Evolutionary conservation across 306 rosid genomes (phyloP).

Genomic region (Prunus mume): DNA sequence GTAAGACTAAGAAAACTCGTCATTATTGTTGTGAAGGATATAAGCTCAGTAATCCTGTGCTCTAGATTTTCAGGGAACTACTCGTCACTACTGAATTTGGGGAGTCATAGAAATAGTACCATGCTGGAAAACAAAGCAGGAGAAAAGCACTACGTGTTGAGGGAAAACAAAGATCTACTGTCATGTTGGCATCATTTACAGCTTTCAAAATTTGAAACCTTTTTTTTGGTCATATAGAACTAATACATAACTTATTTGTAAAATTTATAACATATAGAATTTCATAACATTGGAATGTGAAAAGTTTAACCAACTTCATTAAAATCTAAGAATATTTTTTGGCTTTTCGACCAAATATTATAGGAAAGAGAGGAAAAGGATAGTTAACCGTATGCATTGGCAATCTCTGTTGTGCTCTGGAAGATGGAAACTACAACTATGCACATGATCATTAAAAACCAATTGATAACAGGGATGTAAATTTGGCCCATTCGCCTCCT

Average conservation of each 20-base stretch:
- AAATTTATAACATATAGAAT: neutral
- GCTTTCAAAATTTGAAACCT: too few species aligned
- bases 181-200: too few species aligned
- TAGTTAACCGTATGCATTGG: constrained; percentile 89
- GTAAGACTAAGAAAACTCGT: neutral
- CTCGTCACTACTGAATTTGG: too few species aligned
- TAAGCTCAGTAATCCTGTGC: neutral
- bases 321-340: neutral
- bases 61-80: neutral
- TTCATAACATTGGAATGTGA: neutral
- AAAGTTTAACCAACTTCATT: neutral
- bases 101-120: too few species aligned
- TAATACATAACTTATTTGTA: too few species aligned
- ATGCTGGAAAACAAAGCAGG: too few species aligned
- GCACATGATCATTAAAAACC: constrained; percentile 94
- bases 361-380: constrained; percentile 21
- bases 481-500: constrained; percentile 87
- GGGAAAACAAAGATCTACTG: neutral
- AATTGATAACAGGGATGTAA: constrained; percentile 86
- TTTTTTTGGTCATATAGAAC: too few species aligned
- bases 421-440: constrained; percentile 76
- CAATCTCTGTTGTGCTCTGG: constrained; percentile 82
- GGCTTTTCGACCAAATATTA: neutral
- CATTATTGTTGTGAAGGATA: neutral
- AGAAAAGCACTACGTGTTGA: neutral